Base-by-base conservation (phyloP, 1,139 yeast genomes). In the Pichia sp. region DNA sequence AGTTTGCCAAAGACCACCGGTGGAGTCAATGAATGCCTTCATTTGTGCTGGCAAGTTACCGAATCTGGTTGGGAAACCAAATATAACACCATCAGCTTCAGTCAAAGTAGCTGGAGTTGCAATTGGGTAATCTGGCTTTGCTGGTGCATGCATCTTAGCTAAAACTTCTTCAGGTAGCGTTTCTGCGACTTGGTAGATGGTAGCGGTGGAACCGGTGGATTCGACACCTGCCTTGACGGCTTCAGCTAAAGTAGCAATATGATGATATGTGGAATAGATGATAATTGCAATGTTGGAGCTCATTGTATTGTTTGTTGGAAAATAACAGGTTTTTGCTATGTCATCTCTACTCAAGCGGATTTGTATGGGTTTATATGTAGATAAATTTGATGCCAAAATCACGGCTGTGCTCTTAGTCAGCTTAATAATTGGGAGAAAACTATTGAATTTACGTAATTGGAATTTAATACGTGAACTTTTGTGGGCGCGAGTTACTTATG, bases 11-110 rank as follows among this genome's bases (percentile, higher is more conserved):
- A 72, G 63, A 4, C 67, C 69, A 45, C 78, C 78, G 26, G 75
- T 68, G 40, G 66, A 53, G 52, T 67, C 79, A 62, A 70, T 66
- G 58, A 71, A 74, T 4, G 67, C 50, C 45, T 59, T 57, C 57
- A 71, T 62, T 61, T 74, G 80, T 29, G 75, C 68, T 33, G 79
- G 76, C 27, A 62, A 45, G 41, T 59, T 58, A 52, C 79, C 80
- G 50, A 58, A 75, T 61, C 79, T 66, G 27, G 79, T 73, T 49
- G 79, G 78, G 49, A 70, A 52, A 45, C 79, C 80, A 50, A 75
- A 71, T 36, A 74, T 44, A 49, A 69, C 65, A 33, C 74, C 78
- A 53, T 74, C 79, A 55, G 72, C 73, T 33, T 61, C 57, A 2
- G 51, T 47, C 42, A 74, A 62, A 10, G 62, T 59, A 1, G 68